Percentiles rank a stretch among this genome's conserved stretches.
Evolutionary conservation across 768 basidiomycete species (phyloP).

Genomic region (Chalciporus pseudorubinellus): DNA sequence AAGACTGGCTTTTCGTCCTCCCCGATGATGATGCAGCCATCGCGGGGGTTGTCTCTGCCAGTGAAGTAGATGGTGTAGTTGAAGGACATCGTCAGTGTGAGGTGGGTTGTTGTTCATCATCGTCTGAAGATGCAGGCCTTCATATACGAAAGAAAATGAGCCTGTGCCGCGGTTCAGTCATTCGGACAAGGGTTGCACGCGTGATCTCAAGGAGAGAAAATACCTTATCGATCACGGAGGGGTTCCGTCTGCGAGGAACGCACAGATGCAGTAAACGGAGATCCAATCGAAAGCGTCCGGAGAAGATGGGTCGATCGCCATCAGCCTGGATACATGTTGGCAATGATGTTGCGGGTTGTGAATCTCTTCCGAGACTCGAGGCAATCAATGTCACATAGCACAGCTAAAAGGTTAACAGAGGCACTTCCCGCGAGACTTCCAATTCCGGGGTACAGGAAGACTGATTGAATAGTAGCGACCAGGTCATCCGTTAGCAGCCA

Average conservation of each 20-base stretch:
- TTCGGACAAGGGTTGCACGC: conserved; percentile 36
- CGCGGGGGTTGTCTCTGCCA: conserved; percentile 63
- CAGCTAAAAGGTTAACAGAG: conserved; percentile 29
- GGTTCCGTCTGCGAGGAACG: conserved; percentile 37
- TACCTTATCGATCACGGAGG: conserved; percentile 50
- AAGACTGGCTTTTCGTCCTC: conserved; percentile 57
- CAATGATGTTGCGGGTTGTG: too few relatives aligned
- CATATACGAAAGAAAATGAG: conserved; percentile 26
- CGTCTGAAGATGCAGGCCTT: conserved; percentile 16
- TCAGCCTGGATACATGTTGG: conserved; percentile 11
- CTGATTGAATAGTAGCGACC: neutral
- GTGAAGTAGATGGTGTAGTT: conserved; percentile 67
- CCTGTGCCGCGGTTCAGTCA: conserved; percentile 29
- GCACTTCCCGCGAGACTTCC: conserved; percentile 23
- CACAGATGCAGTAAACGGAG: conserved; percentile 15
- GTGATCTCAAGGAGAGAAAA: conserved; percentile 49
- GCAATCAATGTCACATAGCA: conserved; percentile 20
- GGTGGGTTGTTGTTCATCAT: conserved; percentile 4
- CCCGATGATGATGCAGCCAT: conserved; percentile 64
- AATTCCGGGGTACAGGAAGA: conserved; percentile 8
- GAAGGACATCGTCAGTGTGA: conserved; percentile 36
- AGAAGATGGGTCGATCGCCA: conserved; percentile 2
- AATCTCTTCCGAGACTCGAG: conserved; percentile 15
- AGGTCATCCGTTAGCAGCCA: conserved; percentile 1
- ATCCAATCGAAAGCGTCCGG: conserved; percentile 21